phyloP scores from a whole-genome alignment of 768 basidiomycete species.

The Crepidotus variabilis region DNA sequence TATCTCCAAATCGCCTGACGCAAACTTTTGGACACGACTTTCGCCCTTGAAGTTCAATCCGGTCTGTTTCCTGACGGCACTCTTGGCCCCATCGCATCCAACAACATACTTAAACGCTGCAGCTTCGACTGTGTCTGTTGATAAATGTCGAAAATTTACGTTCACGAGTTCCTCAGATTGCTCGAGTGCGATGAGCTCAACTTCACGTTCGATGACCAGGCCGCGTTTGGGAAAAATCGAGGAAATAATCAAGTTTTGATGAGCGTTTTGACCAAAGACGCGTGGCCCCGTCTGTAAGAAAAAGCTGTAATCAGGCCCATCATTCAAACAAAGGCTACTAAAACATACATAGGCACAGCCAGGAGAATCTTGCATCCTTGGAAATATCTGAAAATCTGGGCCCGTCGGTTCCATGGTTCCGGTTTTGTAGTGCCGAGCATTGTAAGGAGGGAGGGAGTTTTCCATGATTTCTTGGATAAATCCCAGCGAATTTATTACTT shows the following conservation, averaged over 20 bases:
- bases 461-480: slow-evolving; percentile 33
- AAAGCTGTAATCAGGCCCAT: neutral
- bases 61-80: slow-evolving; percentile 34
- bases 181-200: slow-evolving; percentile 38
- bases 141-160: slow-evolving; percentile 25
- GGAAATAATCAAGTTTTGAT: slow-evolving; percentile 1
- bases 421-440: slow-evolving; percentile 23
- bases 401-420: slow-evolving; percentile 10
- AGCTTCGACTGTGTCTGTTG: slow-evolving; percentile 17
- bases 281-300: slow-evolving; percentile 19
- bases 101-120: slow-evolving; percentile 37
- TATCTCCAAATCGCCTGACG: slow-evolving; percentile 35
- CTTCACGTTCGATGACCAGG: slow-evolving; percentile 36
- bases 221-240: slow-evolving; percentile 25
- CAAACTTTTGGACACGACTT: slow-evolving; percentile 26
- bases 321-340: neutral
- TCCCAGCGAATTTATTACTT: slow-evolving; percentile 28
- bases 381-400: slow-evolving; percentile 23
- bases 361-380: slow-evolving; percentile 18
- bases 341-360: slow-evolving; percentile 23
- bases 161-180: slow-evolving; percentile 32
- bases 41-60: slow-evolving; percentile 38
- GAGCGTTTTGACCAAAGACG: slow-evolving; percentile 28
- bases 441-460: slow-evolving; percentile 6
- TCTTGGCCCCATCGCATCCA: slow-evolving; percentile 41